These are phyloP conservation scores for Cystobasidium tubakii DNA, from an alignment of 768 basidiomycete genomes.

Conservation along the genomic window DNA sequence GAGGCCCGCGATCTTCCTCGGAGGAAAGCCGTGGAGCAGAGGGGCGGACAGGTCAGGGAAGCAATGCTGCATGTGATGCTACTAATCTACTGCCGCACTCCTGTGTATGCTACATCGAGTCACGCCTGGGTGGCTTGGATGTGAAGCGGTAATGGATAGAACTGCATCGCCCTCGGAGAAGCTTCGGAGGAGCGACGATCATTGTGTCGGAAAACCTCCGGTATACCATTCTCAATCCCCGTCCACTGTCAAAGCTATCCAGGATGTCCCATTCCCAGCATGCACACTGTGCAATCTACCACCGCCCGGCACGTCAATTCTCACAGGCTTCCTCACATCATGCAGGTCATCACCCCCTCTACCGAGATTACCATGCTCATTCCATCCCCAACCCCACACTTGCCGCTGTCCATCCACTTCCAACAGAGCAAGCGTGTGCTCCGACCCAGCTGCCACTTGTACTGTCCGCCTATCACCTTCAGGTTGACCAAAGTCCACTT, in stretches of 20 bases:
- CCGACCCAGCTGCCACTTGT: conserved; percentile 67
- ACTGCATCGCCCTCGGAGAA: no score
- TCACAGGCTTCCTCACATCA: not conserved
- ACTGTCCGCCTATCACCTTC: not conserved
- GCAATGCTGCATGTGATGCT: no score
- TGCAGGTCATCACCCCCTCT: conserved; percentile 38
- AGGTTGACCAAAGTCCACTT: conserved; percentile 44
- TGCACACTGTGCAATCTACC: conserved; percentile 6
- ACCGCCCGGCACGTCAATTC: not conserved
- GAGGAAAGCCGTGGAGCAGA: no score
- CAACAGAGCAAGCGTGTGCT: conserved; percentile 62
- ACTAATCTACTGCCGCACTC: no score
- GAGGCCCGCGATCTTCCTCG: no score
- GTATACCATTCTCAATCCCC: no score
- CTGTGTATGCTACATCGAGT: no score
- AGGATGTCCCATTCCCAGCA: conserved; percentile 30
- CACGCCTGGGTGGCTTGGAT: no score
- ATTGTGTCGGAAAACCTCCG: no score
- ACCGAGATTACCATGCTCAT: conserved; percentile 92
- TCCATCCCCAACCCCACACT: conserved; percentile 94
- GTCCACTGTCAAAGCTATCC: not conserved
- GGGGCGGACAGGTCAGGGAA: no score
- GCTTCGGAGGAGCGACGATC: no score
- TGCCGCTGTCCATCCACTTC: conserved; percentile 46
- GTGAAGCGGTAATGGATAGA: no score